Conservation (phyloP, 2,329 filamentous ascomycete genomes). For the Fusarium haematococcum region DNA sequence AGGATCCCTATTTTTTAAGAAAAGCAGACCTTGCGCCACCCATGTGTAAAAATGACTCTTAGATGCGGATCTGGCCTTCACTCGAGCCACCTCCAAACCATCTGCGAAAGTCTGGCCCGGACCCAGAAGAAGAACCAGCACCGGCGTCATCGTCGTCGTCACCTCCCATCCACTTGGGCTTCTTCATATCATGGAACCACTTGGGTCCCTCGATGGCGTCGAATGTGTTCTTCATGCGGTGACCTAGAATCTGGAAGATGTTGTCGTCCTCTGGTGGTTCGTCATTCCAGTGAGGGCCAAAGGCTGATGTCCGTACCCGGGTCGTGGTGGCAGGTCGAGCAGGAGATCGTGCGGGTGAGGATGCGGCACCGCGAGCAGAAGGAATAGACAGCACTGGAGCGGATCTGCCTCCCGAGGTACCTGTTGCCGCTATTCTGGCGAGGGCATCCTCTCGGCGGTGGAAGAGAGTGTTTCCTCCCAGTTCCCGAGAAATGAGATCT, state of each 20-base stretch:
- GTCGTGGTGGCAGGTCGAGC: conserved; percentile 48
- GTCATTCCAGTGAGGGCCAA: conserved; percentile 55
- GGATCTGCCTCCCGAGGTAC: conserved; percentile 47
- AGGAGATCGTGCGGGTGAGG: conserved; percentile 56
- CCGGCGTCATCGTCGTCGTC: conserved; percentile 59
- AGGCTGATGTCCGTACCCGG: conserved; percentile 44
- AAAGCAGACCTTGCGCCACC: conserved; percentile 19
- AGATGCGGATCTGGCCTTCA: conserved; percentile 50
- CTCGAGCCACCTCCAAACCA: conserved; percentile 67
- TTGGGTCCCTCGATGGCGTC: conserved; percentile 84
- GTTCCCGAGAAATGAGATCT: conserved; percentile 88
- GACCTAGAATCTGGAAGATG: conserved; percentile 85
- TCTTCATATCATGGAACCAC: conserved; percentile 83
- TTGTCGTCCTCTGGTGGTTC: conserved; percentile 79
- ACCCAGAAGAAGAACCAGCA: conserved; percentile 41
- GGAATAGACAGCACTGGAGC: conserved; percentile 64
- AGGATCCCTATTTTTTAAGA: conserved; percentile 12
- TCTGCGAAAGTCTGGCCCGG: conserved; percentile 60
- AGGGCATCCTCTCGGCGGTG: conserved; percentile 60
- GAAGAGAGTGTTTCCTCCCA: conserved; percentile 72
- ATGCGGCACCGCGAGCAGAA: conserved; percentile 50
- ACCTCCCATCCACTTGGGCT: conserved; percentile 84
- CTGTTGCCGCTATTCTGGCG: conserved; percentile 47
- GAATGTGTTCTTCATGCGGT: conserved; percentile 91
- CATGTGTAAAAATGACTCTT: conserved; percentile 1